Conservation (phyloP, 192 early-diverging fungal genomes). For the Neocallimastix lanati region DNA sequence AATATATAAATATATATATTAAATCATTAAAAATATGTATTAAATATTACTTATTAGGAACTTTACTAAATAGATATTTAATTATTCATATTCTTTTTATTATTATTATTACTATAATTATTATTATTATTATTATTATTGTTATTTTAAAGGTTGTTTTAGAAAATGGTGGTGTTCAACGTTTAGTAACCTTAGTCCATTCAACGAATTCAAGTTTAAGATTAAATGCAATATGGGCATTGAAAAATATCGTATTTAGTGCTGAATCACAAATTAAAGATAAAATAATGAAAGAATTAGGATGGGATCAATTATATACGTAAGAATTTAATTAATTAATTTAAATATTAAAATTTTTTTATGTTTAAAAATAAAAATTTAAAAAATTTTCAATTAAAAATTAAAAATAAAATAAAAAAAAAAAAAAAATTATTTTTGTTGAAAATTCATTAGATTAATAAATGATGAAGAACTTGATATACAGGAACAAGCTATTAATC, state of each 20-base stretch:
- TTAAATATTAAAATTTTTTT: no score
- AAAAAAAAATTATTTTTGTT: neutral
- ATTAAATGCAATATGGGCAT: conserved; percentile 60
- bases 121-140: no score
- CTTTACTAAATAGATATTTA: no score
- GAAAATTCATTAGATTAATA: conserved; percentile 17
- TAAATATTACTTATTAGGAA: no score
- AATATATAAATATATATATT: no score
- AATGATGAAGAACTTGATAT: conserved; percentile 37
- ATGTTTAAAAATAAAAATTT: no score
- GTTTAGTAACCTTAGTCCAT: conserved; percentile 36
- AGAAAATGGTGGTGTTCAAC: conserved; percentile 49
- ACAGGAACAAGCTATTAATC: conserved; percentile 56
- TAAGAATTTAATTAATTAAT: neutral
- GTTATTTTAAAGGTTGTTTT: conserved; percentile 21
- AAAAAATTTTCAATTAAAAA: no score
- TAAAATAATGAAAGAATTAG: conserved; percentile 42
- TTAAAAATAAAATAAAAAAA: no score
- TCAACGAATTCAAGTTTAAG: conserved; percentile 13
- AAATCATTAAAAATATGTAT: no score
- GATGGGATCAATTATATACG: conserved; percentile 29
- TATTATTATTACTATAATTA: no score
- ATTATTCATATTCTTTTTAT: no score
- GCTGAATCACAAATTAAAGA: conserved; percentile 48
- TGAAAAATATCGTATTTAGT: conserved; percentile 60